A percentile compares a stretch with the other conserved stretches of the same genome.
phyloP scores from a whole-genome alignment of 2,329 filamentous ascomycete genomes.

The Pyricularia grisea region DNA sequence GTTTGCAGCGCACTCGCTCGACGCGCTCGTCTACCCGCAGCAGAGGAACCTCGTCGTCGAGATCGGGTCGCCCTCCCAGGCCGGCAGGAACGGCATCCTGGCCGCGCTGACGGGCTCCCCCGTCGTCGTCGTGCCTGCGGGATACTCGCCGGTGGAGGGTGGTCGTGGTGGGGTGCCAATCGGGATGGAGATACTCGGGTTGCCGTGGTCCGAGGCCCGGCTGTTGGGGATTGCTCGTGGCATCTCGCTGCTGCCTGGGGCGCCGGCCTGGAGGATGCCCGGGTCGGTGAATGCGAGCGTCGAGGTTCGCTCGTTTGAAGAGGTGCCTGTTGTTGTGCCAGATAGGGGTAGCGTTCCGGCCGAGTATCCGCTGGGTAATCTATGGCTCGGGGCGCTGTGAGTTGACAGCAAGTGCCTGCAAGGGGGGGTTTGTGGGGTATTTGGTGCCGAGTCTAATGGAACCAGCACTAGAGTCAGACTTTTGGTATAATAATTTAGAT shows the following conservation, averaged over 20 bases:
- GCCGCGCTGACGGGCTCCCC: conserved; percentile 29
- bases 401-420: background rate
- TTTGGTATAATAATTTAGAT: background rate
- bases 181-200: conserved; percentile 54
- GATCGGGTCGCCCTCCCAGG: conserved; percentile 44
- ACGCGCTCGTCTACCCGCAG: conserved; percentile 54
- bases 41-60: conserved; percentile 54
- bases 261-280: conserved; percentile 12
- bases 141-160: conserved; percentile 34
- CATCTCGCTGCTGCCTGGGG: conserved; percentile 7
- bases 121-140: conserved; percentile 37
- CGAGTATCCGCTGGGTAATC: conserved; percentile 36
- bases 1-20: conserved; percentile 36
- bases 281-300: conserved; percentile 24
- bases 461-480: background rate
- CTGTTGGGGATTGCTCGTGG: conserved; percentile 14
- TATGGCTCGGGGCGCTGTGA: background rate
- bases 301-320: conserved; percentile 25
- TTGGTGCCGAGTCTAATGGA: too few species aligned
- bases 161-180: conserved; percentile 43
- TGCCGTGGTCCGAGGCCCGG: conserved; percentile 39
- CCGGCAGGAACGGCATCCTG: conserved; percentile 41
- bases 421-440: background rate
- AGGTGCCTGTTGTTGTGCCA: conserved; percentile 34
- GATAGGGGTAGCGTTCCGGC: conserved; percentile 28